Evolutionary conservation across 768 basidiomycete genomes (phyloP), one percentile per base, ranked within the genome.

Genomic region (Porphyrellus cyaneotinctus): DNA sequence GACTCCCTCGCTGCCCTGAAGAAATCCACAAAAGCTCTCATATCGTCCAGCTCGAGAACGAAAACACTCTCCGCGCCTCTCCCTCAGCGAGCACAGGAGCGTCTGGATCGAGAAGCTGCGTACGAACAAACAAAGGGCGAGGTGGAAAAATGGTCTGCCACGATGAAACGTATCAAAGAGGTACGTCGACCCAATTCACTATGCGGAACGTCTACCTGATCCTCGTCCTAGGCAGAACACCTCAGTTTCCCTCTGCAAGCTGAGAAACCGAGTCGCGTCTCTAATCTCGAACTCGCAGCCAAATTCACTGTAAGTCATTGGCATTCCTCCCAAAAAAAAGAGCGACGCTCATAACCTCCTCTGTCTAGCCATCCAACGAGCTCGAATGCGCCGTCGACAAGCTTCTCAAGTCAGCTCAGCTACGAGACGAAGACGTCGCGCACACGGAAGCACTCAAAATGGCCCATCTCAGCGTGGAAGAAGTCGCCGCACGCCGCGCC

Each of bases 111-210:
- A 44, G 85, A 93, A 65, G 95, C 94, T 9, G 95, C 95, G 0
- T 97, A 95, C 65, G 93, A 94, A 62, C 81, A 89, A 70, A 97
- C 95, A 5, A 92, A 91, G 65, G 79, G 82, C 56, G 95, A 97
- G 68, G 87, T 95, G 2, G 83, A 89, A 57, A 97, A 95, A 74
- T 98, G 95, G 97, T 82, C 82, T 24, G 84, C 82, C 6, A 90
- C 91, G 4, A 95, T 97, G 87, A 90, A 88, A 68, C 80, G 82
- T 20, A 93, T 99, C 58, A 85, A 87, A 58, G 91, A 97, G 74
- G 91, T 88, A 42, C 47, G 75, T 43, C 9, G 44, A 15, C 37
- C n/a, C 45, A 12, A 26, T 10, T 10, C 28, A 31, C 10, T 22
- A 15, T 26, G 22, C 28, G 15, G 15, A 13, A 43, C 35, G 6